Evolutionary conservation across 2,329 filamentous ascomycete species (phyloP).

Genomic region (Intubia oerlemansii): DNA sequence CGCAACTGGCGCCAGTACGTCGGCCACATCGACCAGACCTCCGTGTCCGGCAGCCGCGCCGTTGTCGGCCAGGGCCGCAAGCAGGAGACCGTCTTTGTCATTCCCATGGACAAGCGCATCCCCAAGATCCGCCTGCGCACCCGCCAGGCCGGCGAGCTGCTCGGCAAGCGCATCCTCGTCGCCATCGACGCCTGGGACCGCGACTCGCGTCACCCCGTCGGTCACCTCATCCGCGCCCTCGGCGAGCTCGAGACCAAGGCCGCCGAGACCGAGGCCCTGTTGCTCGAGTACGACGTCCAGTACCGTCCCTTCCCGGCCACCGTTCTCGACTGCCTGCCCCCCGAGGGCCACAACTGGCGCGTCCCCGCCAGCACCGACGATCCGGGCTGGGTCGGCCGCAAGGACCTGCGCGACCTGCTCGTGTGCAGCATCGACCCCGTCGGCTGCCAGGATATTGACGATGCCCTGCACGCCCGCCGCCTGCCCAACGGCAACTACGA

Average conservation of each 20-base stretch:
- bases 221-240: constrained; percentile 82
- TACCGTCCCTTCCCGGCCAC: constrained; percentile 94
- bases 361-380: constrained; percentile 65
- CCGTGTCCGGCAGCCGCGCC: constrained; percentile 49
- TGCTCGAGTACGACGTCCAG: constrained; percentile 93
- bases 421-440: constrained; percentile 96
- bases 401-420: constrained; percentile 65
- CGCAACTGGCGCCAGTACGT: constrained; percentile 97
- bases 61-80: constrained; percentile 57
- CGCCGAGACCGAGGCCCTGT: constrained; percentile 87
- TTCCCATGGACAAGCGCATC: constrained; percentile 95
- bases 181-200: constrained; percentile 92
- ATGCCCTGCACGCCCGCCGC: constrained; percentile 71
- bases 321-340: constrained; percentile 78
- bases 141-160: constrained; percentile 66
- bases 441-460: constrained; percentile 94
- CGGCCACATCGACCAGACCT: constrained; percentile 78
- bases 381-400: constrained; percentile 67
- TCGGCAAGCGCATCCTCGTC: constrained; percentile 80
- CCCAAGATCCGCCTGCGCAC: constrained; percentile 91
- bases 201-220: constrained; percentile 77
- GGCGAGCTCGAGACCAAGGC: constrained; percentile 91
- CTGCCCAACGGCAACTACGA: constrained; percentile 87
- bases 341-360: constrained; percentile 83
- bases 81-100: constrained; percentile 82